Evolutionary conservation across 2,329 filamentous ascomycete genomes (phyloP).

Genomic region (Chaetothyriales sp.): DNA sequence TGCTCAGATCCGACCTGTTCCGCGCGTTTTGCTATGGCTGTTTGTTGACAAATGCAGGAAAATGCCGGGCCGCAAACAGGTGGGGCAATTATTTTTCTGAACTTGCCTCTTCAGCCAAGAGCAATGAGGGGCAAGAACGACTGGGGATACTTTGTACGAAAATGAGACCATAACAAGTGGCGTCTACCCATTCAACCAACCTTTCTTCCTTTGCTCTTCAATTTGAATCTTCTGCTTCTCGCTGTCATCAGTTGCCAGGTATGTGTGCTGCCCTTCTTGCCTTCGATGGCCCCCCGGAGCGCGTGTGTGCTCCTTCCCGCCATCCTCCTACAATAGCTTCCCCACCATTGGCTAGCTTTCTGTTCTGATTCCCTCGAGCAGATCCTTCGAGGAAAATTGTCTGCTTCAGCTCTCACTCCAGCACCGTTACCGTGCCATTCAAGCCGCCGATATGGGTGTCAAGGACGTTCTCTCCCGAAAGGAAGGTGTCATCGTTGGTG

Average conservation of each 20-base stretch:
- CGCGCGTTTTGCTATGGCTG: background rate
- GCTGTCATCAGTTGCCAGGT: background rate
- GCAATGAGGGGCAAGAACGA: background rate
- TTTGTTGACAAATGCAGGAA: background rate
- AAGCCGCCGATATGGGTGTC: slow-evolving; percentile 23
- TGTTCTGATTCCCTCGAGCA: background rate
- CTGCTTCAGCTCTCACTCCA: background rate
- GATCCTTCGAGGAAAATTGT: background rate
- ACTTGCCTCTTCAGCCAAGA: background rate
- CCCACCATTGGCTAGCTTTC: background rate
- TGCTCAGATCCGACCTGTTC: background rate
- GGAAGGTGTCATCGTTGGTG: slow-evolving; percentile 51
- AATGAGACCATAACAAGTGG: background rate
- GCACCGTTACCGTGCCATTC: background rate
- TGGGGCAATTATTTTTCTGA: background rate
- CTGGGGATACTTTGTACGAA: background rate
- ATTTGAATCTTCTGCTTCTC: background rate
- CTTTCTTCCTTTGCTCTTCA: background rate
- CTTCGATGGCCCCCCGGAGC: background rate
- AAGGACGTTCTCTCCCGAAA: slow-evolving; percentile 46
- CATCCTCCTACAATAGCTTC: background rate
- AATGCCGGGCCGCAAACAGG: background rate
- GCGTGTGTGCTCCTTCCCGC: background rate
- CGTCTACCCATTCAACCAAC: background rate
- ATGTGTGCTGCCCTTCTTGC: background rate